Conservation (phyloP, 2,329 filamentous ascomycete species). For the Thermothelomyces thermophilus region DNA sequence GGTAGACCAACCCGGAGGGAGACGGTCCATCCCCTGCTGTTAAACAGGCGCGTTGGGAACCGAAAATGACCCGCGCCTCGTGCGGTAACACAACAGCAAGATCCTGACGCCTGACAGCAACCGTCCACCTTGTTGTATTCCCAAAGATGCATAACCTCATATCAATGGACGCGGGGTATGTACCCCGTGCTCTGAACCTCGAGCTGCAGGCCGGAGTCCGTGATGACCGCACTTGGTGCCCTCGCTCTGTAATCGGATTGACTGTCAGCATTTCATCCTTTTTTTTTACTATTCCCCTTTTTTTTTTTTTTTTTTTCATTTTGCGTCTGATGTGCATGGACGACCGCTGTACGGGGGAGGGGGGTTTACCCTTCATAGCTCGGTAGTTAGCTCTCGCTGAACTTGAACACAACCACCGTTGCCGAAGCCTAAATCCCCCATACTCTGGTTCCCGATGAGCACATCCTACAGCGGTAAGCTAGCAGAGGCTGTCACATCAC, state of each 20-base stretch:
- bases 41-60: background rate
- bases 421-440: constrained; percentile 16
- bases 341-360: no score
- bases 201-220: background rate
- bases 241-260: constrained; percentile 25
- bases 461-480: background rate
- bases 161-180: constrained; percentile 12
- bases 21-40: background rate
- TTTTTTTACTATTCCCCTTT: no score
- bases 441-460: constrained; percentile 3
- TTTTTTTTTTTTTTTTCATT: no score
- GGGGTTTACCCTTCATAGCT: constrained; percentile 23
- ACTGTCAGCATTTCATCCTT: no score
- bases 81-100: constrained; percentile 8
- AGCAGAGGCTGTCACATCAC: constrained; percentile 13
- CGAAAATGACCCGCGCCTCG: background rate
- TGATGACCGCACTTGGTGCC: constrained; percentile 26
- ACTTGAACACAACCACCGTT: constrained; percentile 14
- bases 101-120: constrained; percentile 8
- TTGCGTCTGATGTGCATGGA: no score
- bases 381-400: constrained; percentile 19
- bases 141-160: constrained; percentile 26
- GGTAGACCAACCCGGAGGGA: background rate
- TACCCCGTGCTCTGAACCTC: constrained; percentile 11
- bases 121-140: constrained; percentile 14